Evolutionary conservation across 2,329 filamentous ascomycete species (phyloP).

Genomic region (Penicillium sp.): DNA sequence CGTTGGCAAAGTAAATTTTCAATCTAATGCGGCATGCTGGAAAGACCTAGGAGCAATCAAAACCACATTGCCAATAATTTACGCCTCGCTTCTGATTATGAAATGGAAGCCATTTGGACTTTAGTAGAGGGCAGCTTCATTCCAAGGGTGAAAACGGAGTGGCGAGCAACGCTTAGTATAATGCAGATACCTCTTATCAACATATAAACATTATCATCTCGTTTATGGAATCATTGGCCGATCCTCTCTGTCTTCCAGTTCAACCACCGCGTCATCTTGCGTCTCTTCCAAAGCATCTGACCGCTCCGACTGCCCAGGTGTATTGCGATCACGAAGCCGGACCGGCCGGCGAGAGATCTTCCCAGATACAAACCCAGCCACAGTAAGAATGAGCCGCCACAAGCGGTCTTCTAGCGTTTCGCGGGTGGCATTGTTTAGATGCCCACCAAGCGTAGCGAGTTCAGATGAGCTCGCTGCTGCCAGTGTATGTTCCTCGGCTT

Average conservation of each 20-base stretch:
- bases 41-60: too few species aligned
- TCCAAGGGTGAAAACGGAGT: neutral
- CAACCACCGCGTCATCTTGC: constrained; percentile 49
- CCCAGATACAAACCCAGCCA: constrained; percentile 21
- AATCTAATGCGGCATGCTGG: too few species aligned
- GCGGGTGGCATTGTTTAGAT: constrained; percentile 17
- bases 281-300: constrained; percentile 52
- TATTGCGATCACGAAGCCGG: constrained; percentile 18
- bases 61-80: too few species aligned
- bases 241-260: constrained; percentile 43
- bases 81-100: too few species aligned
- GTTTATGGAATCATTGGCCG: constrained; percentile 10
- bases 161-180: neutral
- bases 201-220: neutral
- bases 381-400: constrained; percentile 39
- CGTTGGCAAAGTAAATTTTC: too few species aligned
- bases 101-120: too few species aligned
- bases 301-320: constrained; percentile 17
- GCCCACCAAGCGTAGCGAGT: constrained; percentile 23
- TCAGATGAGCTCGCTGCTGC: constrained; percentile 34
- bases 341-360: constrained; percentile 16
- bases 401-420: constrained; percentile 37
- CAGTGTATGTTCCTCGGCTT: constrained; percentile 69
- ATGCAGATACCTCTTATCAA: neutral
- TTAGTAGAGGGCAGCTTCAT: too few species aligned